Evolutionary conservation across 495 filamentous ascomycete genomes (phyloP).

Genomic region (Xylaria bambusicola): DNA sequence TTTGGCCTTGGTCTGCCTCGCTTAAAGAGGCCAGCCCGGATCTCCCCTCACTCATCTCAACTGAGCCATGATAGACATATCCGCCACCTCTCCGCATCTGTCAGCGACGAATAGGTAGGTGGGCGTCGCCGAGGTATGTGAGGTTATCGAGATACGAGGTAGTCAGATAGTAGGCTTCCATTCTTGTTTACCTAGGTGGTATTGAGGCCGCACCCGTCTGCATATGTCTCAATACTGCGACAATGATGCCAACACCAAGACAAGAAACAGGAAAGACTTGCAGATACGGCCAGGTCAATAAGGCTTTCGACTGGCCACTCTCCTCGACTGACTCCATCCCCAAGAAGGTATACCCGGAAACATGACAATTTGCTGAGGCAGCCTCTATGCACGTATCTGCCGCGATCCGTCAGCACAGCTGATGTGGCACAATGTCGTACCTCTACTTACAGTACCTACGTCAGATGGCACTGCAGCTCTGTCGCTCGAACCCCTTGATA

Average conservation of each 20-base stretch:
- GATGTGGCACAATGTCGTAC: no score
- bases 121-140: no score
- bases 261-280: background rate
- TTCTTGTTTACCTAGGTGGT: background rate
- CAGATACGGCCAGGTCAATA: background rate
- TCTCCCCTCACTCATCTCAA: background rate
- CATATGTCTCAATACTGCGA: constrained; percentile 1
- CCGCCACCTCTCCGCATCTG: background rate
- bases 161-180: background rate
- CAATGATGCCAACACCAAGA: background rate
- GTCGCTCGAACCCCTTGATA: no score
- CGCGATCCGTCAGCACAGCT: no score
- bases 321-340: background rate
- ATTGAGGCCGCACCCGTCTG: constrained; percentile 1
- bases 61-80: background rate
- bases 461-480: no score
- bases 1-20: background rate
- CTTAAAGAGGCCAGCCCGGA: background rate
- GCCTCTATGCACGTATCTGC: no score
- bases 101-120: no score
- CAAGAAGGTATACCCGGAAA: no score
- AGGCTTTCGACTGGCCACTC: background rate
- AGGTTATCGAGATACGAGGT: background rate
- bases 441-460: no score
- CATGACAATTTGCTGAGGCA: no score